Evolutionary conservation across 495 filamentous ascomycete genomes (phyloP), one percentile per base, ranked within the genome.

Genomic region (Podospora fimiseda): DNA sequence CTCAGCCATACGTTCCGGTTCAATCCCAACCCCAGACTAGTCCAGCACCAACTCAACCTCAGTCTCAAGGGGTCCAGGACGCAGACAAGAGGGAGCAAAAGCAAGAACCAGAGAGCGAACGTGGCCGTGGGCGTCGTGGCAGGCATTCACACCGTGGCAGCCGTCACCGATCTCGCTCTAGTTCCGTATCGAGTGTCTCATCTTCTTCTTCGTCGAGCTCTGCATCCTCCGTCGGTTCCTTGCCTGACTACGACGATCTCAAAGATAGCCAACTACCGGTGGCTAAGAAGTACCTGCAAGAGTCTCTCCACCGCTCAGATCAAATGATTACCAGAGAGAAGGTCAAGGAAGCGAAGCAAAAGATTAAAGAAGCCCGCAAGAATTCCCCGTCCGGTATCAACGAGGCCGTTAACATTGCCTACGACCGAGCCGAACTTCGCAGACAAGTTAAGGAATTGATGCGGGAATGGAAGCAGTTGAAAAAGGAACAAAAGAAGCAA

Each of bases 191-290:
- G 14, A 61, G 55, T 36, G 61, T 61, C 6, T 52, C 58, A 1
- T 60, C 57, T 3, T 61, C 57, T 11, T 55, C 57, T 3, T 68
- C 64, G 0, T 71, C 69, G 18, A 60, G 61, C 7, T 72, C 72
- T 1, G 68, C 61, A 30, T 68, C 68, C 0, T 73, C 72, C 14
- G 57, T 73, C 37, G 74, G 69, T 21, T 74, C 71, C 33, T 71
- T 77, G 9, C 73, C 74, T 2, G 73, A 72, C 48, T 71, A 69
- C 52, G 70, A 76, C 47, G 66, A 72, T 38, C 64, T 79, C 0
- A 57, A 58, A 9, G 71, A 73, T 33, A 41, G 52, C 23, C 73
- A 76, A 58, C 65, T 78, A 24, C 66, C 70, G 11, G 38, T 68
- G 5, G 58, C 66, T 2, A 69, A 67, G 50, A 47, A 61, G n/a